Evolutionary conservation across 1,284 basidiomycete genomes (phyloP).

Genomic region (Porogramme epimiltina): DNA sequence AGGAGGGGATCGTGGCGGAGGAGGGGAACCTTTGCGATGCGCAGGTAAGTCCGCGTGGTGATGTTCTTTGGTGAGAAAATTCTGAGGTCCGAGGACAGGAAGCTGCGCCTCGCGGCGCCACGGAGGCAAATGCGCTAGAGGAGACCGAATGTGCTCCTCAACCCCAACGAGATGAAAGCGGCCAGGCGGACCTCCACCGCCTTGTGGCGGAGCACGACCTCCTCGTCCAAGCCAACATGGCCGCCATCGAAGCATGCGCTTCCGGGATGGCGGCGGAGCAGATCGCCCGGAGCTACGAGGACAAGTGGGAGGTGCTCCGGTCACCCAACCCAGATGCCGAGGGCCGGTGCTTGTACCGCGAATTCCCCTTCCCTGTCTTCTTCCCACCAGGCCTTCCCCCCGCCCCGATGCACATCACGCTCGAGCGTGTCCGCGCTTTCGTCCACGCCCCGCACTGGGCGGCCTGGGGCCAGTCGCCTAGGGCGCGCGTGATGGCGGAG

Average conservation of each 20-base stretch:
- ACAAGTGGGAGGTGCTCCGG: not conserved
- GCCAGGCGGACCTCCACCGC: too few species aligned
- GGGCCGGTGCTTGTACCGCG: not conserved
- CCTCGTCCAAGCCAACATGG: too few species aligned
- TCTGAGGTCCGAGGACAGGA: too few species aligned
- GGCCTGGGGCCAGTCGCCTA: not conserved
- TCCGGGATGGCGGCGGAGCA: not conserved
- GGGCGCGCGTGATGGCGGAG: not conserved
- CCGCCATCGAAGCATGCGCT: not conserved
- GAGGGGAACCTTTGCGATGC: too few species aligned
- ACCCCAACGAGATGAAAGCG: too few species aligned
- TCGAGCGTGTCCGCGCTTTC: not conserved
- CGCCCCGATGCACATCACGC: not conserved
- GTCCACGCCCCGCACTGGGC: not conserved
- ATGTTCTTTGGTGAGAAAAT: too few species aligned
- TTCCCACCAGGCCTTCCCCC: not conserved
- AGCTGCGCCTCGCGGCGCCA: too few species aligned
- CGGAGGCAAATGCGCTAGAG: too few species aligned
- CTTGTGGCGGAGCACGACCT: too few species aligned
- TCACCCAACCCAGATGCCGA: not conserved
- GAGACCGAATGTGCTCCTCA: too few species aligned
- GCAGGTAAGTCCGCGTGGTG: too few species aligned
- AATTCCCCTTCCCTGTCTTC: not conserved
- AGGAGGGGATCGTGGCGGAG: too few species aligned
- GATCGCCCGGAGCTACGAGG: not conserved